Evolutionary conservation across 2,329 filamentous ascomycete species (phyloP), one percentile per base, ranked within the genome.

Genomic region (Thelonectria discophora): DNA sequence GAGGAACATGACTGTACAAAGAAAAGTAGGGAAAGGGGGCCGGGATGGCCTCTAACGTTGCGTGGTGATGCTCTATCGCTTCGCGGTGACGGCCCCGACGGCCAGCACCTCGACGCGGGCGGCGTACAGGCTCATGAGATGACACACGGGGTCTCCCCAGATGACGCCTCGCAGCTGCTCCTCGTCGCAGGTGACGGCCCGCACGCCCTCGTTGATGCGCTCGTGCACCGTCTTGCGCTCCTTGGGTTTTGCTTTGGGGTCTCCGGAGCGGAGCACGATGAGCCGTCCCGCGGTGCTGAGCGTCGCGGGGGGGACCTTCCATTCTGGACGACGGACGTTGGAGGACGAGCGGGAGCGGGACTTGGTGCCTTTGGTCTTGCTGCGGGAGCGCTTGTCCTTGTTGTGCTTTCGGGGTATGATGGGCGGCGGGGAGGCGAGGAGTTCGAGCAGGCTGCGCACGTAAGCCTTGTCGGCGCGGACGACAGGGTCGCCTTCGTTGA

Each of bases 401-500:
- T 67, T 39, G 48, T 65, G 43, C 32, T 51, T 59, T 18, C 60
- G 56, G n/a, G 58, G 51, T 24, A 43, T 37, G 37, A 56, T 10
- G 13, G 89, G 88, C 1, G 83, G 77, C 0, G 91, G 86, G 0
- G 84, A 82, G 1, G 87, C 84, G 58, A 92, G 90, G 0, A 96
- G 80, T 61, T 91, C 88, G 1, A 95, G 77, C 10, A 96, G 80
- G 34, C 87, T 91, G 64, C 84, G 85, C 15, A 96, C 82, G 69
- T 96, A 94, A 0, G 86, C 84, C 75, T 88, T 90, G 72, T 96
- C 92, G 0, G 92, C 92, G 27, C 93, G 80, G 0, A 86, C 83
- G 0, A 97, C 90, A 0, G 91, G 92, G 66, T 97, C 93, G 3
- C 93, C 93, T 74, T 97, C 92, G 72, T 97, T 97, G 69, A 94